phyloP scores from a whole-genome alignment of 129 eudicot genomes.

The Heracleum sosnowskyi region DNA sequence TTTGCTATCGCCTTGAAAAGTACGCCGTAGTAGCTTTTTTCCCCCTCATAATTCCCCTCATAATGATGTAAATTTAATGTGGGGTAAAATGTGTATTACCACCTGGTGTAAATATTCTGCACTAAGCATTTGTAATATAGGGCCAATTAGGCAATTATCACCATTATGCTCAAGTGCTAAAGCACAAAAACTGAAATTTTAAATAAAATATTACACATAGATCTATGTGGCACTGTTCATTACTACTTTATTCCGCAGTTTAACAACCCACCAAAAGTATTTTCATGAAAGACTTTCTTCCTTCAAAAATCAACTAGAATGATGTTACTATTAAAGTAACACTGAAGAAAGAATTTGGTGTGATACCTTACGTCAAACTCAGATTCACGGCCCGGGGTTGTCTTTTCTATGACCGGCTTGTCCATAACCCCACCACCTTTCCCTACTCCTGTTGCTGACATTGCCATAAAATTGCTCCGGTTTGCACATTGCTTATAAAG shows the following conservation, averaged over 20 bases:
- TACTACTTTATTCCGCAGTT: background rate
- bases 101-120: background rate
- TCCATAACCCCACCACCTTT: slow-evolving; percentile 83
- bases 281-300: background rate
- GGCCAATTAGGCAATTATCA: background rate
- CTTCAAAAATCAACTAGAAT: background rate
- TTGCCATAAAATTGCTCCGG: slow-evolving; percentile 43
- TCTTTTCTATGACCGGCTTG: slow-evolving; percentile 79
- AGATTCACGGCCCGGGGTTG: slow-evolving; percentile 88
- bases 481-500: slow-evolving; percentile 43
- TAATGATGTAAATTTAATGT: background rate
- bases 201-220: background rate
- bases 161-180: background rate
- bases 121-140: background rate
- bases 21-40: too few relatives aligned
- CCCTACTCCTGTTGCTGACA: slow-evolving; percentile 51
- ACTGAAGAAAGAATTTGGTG: slow-evolving; percentile 1
- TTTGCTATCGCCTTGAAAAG: too few relatives aligned
- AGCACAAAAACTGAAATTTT: background rate
- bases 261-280: background rate
- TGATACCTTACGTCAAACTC: slow-evolving; percentile 85
- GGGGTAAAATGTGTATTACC: background rate
- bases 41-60: too few relatives aligned
- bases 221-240: background rate
- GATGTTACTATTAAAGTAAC: background rate